phyloP scores from a whole-genome alignment of 106 monocot genomes.

The Apostasia shenzhenica region DNA sequence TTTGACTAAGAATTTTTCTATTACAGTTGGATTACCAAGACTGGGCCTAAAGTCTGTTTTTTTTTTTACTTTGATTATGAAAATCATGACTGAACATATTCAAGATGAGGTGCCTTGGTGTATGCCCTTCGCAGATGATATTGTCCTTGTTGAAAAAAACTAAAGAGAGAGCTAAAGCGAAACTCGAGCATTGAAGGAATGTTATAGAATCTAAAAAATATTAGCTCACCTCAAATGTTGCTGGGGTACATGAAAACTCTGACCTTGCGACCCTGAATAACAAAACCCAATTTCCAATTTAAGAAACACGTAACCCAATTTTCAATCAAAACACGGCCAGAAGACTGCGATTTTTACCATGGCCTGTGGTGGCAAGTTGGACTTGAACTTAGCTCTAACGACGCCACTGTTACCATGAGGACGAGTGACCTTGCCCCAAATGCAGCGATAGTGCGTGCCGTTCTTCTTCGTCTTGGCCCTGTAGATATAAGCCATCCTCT shows the following conservation, averaged over 20 bases:
- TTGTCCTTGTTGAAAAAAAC: too few species aligned
- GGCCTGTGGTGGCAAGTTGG: constrained; percentile 40
- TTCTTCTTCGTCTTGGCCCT: constrained; percentile 39
- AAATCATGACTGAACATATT: too few species aligned
- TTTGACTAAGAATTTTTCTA: too few species aligned
- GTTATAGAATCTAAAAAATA: background rate
- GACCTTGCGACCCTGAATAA: constrained; percentile 21
- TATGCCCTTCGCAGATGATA: too few species aligned
- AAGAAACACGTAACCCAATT: background rate
- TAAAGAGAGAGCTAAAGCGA: too few species aligned
- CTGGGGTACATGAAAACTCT: constrained; percentile 39
- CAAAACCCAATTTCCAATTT: background rate
- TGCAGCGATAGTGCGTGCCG: constrained; percentile 29
- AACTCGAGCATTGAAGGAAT: too few species aligned
- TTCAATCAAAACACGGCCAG: background rate
- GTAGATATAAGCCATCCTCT: constrained; percentile 37
- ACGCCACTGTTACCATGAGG: constrained; percentile 51
- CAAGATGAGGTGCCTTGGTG: too few species aligned
- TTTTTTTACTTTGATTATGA: too few species aligned
- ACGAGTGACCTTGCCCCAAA: constrained; percentile 42
- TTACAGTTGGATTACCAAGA: too few species aligned
- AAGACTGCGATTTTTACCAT: constrained; percentile 18
- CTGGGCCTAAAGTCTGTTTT: too few species aligned
- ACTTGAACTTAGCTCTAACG: constrained; percentile 48
- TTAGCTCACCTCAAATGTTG: constrained; percentile 19